A percentile compares a stretch with the other conserved stretches of the same genome.
Conservation (phyloP, 73 alveolate species). For the Paramecium octaurelia region DNA sequence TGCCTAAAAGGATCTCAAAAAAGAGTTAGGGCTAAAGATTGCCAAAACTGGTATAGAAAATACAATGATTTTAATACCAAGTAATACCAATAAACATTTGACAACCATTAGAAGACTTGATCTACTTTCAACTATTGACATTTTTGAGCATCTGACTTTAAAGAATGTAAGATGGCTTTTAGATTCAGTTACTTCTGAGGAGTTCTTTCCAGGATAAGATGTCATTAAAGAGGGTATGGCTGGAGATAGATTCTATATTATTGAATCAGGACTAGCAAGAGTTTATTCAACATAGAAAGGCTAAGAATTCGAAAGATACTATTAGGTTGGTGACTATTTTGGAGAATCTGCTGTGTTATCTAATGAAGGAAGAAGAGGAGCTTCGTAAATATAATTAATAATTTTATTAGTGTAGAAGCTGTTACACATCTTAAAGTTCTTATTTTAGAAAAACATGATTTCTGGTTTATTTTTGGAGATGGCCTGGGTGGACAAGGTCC, state of each 20-base stretch:
- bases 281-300: conserved; percentile 34
- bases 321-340: conserved; percentile 57
- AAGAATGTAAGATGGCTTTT: conserved; percentile 57
- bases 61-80: conserved; percentile 58
- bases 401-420: conserved; percentile 45
- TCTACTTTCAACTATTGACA: conserved; percentile 49
- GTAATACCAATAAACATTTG: conserved; percentile 53
- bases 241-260: conserved; percentile 61
- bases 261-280: conserved; percentile 59
- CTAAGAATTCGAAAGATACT: conserved; percentile 52
- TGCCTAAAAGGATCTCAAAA: conserved; percentile 52
- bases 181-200: conserved; percentile 38
- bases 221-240: conserved; percentile 52
- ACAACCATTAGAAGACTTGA: conserved; percentile 54
- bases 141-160: conserved; percentile 36
- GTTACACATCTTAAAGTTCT: conserved; percentile 55
- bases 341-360: conserved; percentile 60
- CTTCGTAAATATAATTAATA: conserved; percentile 17
- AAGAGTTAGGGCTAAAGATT: conserved; percentile 53
- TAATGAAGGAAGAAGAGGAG: conserved; percentile 62
- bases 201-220: conserved; percentile 48
- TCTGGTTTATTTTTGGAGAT: conserved; percentile 62
- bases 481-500: conserved; percentile 65
- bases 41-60: conserved; percentile 62
- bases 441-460: conserved; percentile 58